Percentiles rank a stretch among this genome's conserved stretches.
These are phyloP conservation scores for Tremella fuciformis DNA, from an alignment of 768 basidiomycete species.

Conservation along the genomic window DNA sequence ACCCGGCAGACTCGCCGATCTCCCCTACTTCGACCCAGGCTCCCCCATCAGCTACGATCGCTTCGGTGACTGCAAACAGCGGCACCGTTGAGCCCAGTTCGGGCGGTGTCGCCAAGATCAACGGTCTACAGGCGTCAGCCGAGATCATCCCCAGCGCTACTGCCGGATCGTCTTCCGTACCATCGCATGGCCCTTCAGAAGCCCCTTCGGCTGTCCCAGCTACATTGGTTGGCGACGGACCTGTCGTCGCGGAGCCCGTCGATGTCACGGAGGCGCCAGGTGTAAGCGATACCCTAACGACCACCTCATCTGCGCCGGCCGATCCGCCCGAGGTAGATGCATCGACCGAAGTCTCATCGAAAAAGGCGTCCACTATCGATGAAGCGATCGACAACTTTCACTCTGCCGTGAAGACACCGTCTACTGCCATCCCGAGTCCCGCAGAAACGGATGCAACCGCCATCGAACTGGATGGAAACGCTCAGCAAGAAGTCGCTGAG, in stretches of 20 bases:
- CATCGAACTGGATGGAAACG: background rate
- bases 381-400: constrained; percentile 44
- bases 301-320: constrained; percentile 3
- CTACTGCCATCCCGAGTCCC: background rate
- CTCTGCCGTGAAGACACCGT: constrained; percentile 33
- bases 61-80: background rate
- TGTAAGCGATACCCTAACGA: background rate
- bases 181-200: background rate
- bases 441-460: background rate
- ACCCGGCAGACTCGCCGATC: background rate
- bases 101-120: no score
- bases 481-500: no score
- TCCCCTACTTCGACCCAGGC: background rate
- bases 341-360: constrained; percentile 2
- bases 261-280: background rate
- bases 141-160: no score
- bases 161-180: background rate
- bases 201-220: background rate
- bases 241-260: background rate
- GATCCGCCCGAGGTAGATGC: constrained; percentile 7
- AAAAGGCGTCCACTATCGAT: constrained; percentile 34
- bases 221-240: background rate
- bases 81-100: no score
- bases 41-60: constrained; percentile 2
- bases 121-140: no score